These are phyloP conservation scores for Priceomyces castillae DNA, from an alignment of 805 yeast genomes.

Conservation along the genomic window DNA sequence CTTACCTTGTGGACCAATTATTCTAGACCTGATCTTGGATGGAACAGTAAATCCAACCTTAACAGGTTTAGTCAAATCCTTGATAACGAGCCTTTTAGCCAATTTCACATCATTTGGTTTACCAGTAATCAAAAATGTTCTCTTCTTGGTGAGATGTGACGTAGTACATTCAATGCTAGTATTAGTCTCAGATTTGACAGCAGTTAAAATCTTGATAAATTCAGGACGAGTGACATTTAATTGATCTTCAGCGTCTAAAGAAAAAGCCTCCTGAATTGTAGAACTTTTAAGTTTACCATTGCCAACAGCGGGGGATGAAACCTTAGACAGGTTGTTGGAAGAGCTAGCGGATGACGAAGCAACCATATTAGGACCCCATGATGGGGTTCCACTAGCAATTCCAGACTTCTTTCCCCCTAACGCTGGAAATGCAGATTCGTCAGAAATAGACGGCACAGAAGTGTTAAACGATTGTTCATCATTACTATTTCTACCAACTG, in stretches of 20 bases:
- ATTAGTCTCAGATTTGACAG: conserved; percentile 56
- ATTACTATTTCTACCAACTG: conserved; percentile 8
- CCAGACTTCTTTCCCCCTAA: conserved; percentile 46
- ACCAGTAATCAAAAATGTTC: conserved; percentile 84
- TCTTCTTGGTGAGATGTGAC: conserved; percentile 67
- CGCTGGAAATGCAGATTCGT: conserved; percentile 63
- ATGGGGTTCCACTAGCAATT: conserved; percentile 26
- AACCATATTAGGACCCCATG: conserved; percentile 41
- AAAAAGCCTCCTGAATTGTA: conserved; percentile 74
- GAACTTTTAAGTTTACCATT: conserved; percentile 45
- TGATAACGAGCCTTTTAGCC: conserved; percentile 75
- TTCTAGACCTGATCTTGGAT: conserved; percentile 66
- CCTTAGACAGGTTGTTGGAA: conserved; percentile 12
- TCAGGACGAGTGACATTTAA: conserved; percentile 60
- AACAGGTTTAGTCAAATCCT: conserved; percentile 75
- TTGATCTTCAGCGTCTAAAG: conserved; percentile 69
- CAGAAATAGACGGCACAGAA: conserved; percentile 42
- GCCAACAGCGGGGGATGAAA: conserved; percentile 17
- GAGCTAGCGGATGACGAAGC: conserved; percentile 19
- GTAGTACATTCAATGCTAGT: conserved; percentile 82
- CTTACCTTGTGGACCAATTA: conserved; percentile 87
- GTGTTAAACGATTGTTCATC: conserved; percentile 9
- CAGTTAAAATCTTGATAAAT: conserved; percentile 61
- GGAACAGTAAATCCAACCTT: conserved; percentile 64
- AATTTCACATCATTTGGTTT: conserved; percentile 57